Percentiles rank a stretch among this genome's conserved stretches.
These are phyloP conservation scores for Cladosporium sp. DNA, from an alignment of 2,329 filamentous ascomycete genomes.

Conservation along the genomic window DNA sequence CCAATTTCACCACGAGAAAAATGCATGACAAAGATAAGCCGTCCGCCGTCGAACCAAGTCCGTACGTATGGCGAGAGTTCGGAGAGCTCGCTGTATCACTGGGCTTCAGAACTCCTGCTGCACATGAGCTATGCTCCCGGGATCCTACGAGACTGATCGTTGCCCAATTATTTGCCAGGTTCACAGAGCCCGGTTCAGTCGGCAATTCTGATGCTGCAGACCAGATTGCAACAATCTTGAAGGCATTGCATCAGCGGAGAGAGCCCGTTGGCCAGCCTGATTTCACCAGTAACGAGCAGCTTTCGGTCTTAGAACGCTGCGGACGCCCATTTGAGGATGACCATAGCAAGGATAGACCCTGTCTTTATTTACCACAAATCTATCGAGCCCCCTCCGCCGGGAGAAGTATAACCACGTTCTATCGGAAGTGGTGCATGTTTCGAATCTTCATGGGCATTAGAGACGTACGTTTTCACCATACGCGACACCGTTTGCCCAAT, in stretches of 20 bases:
- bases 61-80: slow-evolving; percentile 8
- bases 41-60: slow-evolving; percentile 11
- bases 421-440: slow-evolving; percentile 5
- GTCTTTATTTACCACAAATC: slow-evolving; percentile 2
- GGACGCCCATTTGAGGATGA: slow-evolving; percentile 9
- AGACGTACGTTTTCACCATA: slow-evolving; percentile 12
- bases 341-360: slow-evolving; percentile 1
- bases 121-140: background rate
- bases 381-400: background rate
- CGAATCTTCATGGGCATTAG: slow-evolving; percentile 3
- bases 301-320: background rate
- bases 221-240: background rate
- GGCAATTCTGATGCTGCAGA: background rate
- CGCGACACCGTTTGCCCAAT: background rate
- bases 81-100: slow-evolving; percentile 1
- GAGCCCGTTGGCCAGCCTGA: background rate
- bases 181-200: background rate
- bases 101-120: slow-evolving; percentile 5
- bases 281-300: background rate
- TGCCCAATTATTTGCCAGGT: background rate
- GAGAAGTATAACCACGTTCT: background rate
- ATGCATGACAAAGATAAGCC: slow-evolving; percentile 12
- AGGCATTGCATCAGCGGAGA: background rate
- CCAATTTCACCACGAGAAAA: slow-evolving; percentile 11
- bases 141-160: background rate